A percentile compares a stretch with the other conserved stretches of the same genome.
phyloP scores from a whole-genome alignment of 2,329 filamentous ascomycete genomes.

The Fusarium protoensiforme region DNA sequence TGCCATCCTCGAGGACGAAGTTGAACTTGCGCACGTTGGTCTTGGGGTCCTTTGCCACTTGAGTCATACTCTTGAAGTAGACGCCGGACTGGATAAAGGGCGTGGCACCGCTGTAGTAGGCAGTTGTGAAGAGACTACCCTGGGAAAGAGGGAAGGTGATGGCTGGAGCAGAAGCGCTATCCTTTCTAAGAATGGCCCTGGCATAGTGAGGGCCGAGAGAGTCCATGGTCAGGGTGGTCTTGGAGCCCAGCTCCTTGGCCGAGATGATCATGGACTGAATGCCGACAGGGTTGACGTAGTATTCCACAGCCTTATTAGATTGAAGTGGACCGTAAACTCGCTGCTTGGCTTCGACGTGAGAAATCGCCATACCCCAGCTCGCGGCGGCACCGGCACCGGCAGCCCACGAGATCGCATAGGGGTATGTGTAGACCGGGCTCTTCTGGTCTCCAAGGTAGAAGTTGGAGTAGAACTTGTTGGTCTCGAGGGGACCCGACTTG shows the following conservation, averaged over 20 bases:
- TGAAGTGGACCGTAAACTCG: constrained; percentile 72
- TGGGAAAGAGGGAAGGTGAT: constrained; percentile 87
- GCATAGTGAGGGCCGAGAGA: constrained; percentile 67
- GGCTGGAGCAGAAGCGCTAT: constrained; percentile 62
- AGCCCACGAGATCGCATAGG: constrained; percentile 76
- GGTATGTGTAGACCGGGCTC: constrained; percentile 78
- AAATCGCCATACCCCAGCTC: constrained; percentile 83
- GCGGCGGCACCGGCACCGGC: constrained; percentile 69
- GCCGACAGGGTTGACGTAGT: constrained; percentile 83
- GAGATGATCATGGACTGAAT: constrained; percentile 86
- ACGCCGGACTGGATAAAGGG: constrained; percentile 81
- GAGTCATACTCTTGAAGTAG: constrained; percentile 76
- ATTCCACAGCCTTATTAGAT: constrained; percentile 69
- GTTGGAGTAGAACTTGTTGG: constrained; percentile 87
- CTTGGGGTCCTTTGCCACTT: constrained; percentile 66
- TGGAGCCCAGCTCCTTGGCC: constrained; percentile 75
- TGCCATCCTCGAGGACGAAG: constrained; percentile 76
- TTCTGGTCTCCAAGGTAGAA: constrained; percentile 81
- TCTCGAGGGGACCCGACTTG: constrained; percentile 66
- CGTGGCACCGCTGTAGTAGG: constrained; percentile 74
- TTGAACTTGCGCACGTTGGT: constrained; percentile 80
- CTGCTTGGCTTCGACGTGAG: constrained; percentile 76
- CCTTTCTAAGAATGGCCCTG: constrained; percentile 74
- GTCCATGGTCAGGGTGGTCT: constrained; percentile 67
- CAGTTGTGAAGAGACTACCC: constrained; percentile 90